Evolutionary conservation across 192 early-diverging fungal genomes (phyloP), one percentile per base, ranked within the genome.

Genomic region (Pilobolus umbonatus): DNA sequence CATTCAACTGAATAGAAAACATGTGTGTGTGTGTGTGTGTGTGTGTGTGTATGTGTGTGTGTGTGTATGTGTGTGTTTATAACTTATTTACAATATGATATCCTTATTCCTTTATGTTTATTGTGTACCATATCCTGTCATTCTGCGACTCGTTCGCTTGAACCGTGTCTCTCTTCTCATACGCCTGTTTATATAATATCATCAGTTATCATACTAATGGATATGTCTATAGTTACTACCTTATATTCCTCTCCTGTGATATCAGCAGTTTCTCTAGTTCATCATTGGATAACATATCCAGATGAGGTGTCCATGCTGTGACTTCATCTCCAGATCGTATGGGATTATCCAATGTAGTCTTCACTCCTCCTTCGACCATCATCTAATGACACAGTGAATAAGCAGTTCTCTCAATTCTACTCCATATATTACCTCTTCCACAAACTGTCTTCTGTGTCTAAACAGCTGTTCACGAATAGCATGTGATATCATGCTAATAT

Each of bases 391-490:
- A 25, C 59, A 43, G 21, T n/a, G 7, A 43, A 14, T 12, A 31
- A 26, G 11, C 30, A 47, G 52, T 29, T 32, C 14, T 17, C 15
- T 32, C 11, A 34, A 7, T 40, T 22, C 12, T 17, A 1, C 8
- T 32, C 34, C 31, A 15, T 12, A 11, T 5, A 52, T 53, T 57
- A 67, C 64, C 35, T 81, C 79, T 40, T 80, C 67, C 7, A 79
- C 62, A 21, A 67, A 56, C 9, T 85, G 76, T 24, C 76, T 75
- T 51, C 81, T 82, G 40, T 75, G 71, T 14, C 67, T 64, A 47
- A 78, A 86, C 3, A 92, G 68, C 54, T 92, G 89, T 53, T 92
- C 87, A 40, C 86, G 74, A 40, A 92, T 88, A 26, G 76, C 78
- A 63, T 88, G 83, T 1, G 89, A 77, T 57, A 93, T 89, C 29